Base-by-base conservation (phyloP, 257 asterid genomes). In the Fraxinus excelsior region DNA sequence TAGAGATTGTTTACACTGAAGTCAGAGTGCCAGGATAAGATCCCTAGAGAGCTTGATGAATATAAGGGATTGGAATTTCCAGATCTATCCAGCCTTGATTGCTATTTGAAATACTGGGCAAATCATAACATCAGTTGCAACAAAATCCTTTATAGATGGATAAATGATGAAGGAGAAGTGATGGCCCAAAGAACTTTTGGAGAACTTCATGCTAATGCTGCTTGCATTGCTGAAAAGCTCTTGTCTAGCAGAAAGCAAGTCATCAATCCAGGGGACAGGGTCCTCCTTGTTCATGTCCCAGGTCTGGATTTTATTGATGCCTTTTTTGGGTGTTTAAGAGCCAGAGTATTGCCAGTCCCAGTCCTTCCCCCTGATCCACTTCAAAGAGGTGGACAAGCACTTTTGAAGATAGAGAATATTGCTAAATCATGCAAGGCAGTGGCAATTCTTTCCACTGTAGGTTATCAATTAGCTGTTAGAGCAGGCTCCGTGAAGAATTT, bases 321-420 rank as follows among this genome's bases (percentile, higher is more conserved):
- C 66, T 93, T 93, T 85, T 93, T 93, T 37, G 98, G 97, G 70
- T 93, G 98, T 81, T 79, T 93, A 71, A 72, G 94, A 82, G 88
- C 97, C n/a, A 72, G 91, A 74, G 88, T 93, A 1, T 78, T 93
- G 66, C 98, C 98, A 21, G 97, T 93, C 60, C 98, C 98, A 0
- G 96, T 86, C 31, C 91, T 93, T 71, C 98, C 98, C 21, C 93
- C 98, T 2, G 98, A 93, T 83, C 98, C 98, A 35, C 92, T 91
- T 69, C 98, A 93, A 80, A 86, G 94, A 82, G 97, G 97, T 1
- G 97, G 97, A 49, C 97, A 92, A 64, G 94, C 96, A 51, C 96
- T 90, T 56, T 34, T 89, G 83, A 92, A 92, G 79, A 89, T 92
- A 3, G 95, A 90, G 76, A 92, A 89, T 70, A 85, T 92, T 16